phyloP scores from a whole-genome alignment of 176 grass and related monocot species.

The Themeda triandra region DNA sequence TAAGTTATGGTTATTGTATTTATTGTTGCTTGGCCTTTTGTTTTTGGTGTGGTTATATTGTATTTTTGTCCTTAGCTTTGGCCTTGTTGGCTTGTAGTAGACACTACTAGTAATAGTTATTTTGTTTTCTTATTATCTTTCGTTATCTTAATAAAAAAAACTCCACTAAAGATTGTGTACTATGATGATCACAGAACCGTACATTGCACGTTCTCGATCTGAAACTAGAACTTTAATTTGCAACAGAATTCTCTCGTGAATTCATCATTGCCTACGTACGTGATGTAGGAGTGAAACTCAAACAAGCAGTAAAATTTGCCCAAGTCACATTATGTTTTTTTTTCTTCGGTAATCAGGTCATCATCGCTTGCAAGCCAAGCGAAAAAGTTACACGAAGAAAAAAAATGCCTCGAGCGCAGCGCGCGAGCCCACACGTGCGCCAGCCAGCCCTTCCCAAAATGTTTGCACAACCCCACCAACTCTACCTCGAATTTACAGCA shows the following conservation, averaged over 20 bases:
- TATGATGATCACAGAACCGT: not conserved
- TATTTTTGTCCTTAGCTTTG: not conserved
- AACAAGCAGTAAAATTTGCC: not conserved
- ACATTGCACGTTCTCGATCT: not conserved
- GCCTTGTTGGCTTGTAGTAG: too few relatives aligned
- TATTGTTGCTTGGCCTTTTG: too few relatives aligned
- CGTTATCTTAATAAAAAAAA: not conserved
- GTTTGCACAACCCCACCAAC: slow-evolving; percentile 35
- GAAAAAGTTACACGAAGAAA: slow-evolving; percentile 6
- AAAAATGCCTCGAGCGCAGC: not conserved
- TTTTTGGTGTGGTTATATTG: not conserved
- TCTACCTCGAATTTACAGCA: slow-evolving; percentile 56
- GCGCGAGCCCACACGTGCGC: not conserved
- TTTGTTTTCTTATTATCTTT: not conserved
- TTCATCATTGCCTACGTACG: not conserved
- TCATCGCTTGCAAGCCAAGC: slow-evolving; percentile 33
- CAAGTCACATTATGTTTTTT: slow-evolving; percentile 8
- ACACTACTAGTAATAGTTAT: too few relatives aligned
- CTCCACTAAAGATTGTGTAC: not conserved
- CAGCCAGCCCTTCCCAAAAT: slow-evolving; percentile 24
- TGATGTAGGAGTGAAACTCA: not conserved
- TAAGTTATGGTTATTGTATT: not conserved
- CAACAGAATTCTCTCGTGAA: slow-evolving; percentile 1
- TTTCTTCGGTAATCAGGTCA: not conserved
- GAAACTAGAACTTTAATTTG: not conserved